Base-by-base conservation (phyloP, 2,329 filamentous ascomycete species). In the Pezicula neosporulosa region DNA sequence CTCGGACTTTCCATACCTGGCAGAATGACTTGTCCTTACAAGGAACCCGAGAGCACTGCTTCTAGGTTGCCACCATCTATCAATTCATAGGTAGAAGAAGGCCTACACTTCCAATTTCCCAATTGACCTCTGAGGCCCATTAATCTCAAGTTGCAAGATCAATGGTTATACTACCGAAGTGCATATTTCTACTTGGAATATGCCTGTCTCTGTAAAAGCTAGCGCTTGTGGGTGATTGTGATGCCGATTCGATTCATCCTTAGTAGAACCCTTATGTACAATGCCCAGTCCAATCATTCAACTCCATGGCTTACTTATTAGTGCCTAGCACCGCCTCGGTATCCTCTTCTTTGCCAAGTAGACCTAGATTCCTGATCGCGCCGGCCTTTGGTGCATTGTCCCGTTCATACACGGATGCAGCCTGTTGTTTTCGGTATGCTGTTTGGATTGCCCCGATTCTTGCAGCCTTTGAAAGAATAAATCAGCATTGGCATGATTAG, bases 291-390 rank as follows among this genome's bases (percentile, higher is more conserved):
- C 39, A 44, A 35, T 47, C 38, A 44, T 46, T 48, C 19, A 27
- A 24, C 42, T 21, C 38, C 18, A 19, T 16, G n/a, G 51, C 48
- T 65, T 55, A 68, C 53, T 66, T 67, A 12, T 66, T 67, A 12
- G 19, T 38, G 39, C 62, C 66, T 57, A 77, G 54, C 43, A 77
- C 77, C 66, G 80, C 78, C 67, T 86, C 82, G 50, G 85, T 82
- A 62, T 94, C 89, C 62, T 95, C 89, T 60, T 94, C 87, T 70
- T 90, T 90, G 66, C 87, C 86, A 63, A 97, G 66, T 59, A 97
- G 72, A 42, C 93, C 93, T 56, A 97, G 71, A 69, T 87, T 91
- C 70, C 90, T 81, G 78, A 97, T 95, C 76, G 94, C 84, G 54
- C 89, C 90, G 5, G 89, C 88, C 57, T 82, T 91, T 54, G 90